Evolutionary conservation across 768 basidiomycete species (phyloP), one percentile per base, ranked within the genome.

Genomic region (Boletus subparvulus): DNA sequence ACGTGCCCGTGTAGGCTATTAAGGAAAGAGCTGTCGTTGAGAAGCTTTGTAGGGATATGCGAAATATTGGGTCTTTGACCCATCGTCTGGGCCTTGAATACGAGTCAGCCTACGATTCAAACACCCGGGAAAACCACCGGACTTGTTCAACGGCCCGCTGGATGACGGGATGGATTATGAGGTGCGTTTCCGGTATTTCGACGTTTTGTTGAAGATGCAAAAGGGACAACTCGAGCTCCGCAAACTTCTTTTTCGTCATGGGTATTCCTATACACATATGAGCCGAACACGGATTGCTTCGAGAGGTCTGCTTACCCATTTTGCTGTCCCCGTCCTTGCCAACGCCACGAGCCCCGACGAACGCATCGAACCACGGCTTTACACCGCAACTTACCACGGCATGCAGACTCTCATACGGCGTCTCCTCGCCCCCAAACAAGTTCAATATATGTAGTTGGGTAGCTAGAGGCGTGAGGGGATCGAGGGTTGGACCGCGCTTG

Each of bases 201-300:
- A 98, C 96, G 64, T 99, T 99, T 73, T 98, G 97, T 68, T 98
- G 96, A 6, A 98, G 81, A 69, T 99, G 97, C 2, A 98, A 77
- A 16, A 98, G 77, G 3, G 93, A 94, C 11, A 98, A 75, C 72
- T 99, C 96, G 53, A 98, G 86, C 65, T 99, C 97, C 9, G 97
- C 96, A 67, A 98, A 98, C 75, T 98, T 98, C 80, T 95, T 95
- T 83, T 98, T 98, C 45, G 96, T 94, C 82, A 97, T 92, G 4
- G 97, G 97, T 55, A 99, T 98, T 48, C 87, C 87, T 84, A 35
- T 54, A 26, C 47, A 26, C 7, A 19, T 32, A 44, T 66, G 41
- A 66, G 62, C 19, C 2, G 40, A 48, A 26, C 12, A 33, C 19
- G 46, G 35, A 32, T 11, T 11, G 16, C 9, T 12, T 21, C 8